phyloP scores from a whole-genome alignment of 2,329 filamentous ascomycete species.

The Didymella segeticola region DNA sequence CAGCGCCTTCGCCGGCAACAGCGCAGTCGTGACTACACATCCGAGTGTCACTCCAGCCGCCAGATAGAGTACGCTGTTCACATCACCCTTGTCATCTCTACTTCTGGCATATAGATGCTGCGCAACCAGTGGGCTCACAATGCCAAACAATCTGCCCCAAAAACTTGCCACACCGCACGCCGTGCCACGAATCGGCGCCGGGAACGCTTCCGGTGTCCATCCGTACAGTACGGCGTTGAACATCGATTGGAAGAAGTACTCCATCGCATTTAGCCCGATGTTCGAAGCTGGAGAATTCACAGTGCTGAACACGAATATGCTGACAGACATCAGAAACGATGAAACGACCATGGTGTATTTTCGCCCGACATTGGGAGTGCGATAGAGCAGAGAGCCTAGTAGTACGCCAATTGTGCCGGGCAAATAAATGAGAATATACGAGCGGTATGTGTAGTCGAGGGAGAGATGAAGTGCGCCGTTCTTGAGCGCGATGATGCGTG shows the following conservation, averaged over 20 bases:
- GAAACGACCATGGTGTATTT: slow-evolving; percentile 56
- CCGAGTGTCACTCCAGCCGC: slow-evolving; percentile 63
- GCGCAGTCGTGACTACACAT: slow-evolving; percentile 59
- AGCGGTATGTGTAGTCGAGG: slow-evolving; percentile 58
- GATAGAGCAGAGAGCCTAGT: slow-evolving; percentile 56
- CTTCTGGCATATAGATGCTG: slow-evolving; percentile 51
- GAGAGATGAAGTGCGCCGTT: slow-evolving; percentile 55
- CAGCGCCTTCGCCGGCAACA: slow-evolving; percentile 51
- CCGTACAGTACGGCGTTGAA: slow-evolving; percentile 61
- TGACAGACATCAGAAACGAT: slow-evolving; percentile 52
- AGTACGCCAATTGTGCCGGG: slow-evolving; percentile 61
- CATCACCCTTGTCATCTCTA: slow-evolving; percentile 42
- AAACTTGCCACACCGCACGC: slow-evolving; percentile 64
- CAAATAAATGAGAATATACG: slow-evolving; percentile 62
- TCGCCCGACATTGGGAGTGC: slow-evolving; percentile 52
- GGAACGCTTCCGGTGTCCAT: slow-evolving; percentile 61
- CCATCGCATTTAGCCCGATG: slow-evolving; percentile 59
- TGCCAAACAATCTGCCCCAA: slow-evolving; percentile 65
- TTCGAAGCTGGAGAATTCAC: slow-evolving; percentile 56
- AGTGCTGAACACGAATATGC: slow-evolving; percentile 54
- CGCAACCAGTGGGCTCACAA: slow-evolving; percentile 64
- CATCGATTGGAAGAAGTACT: slow-evolving; percentile 61
- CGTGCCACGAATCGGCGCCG: slow-evolving; percentile 59
- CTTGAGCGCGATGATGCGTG: slow-evolving; percentile 60
- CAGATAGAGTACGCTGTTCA: slow-evolving; percentile 62